Conservation (phyloP, 345 rosid species). For the Chamaenerion angustifolium region DNA sequence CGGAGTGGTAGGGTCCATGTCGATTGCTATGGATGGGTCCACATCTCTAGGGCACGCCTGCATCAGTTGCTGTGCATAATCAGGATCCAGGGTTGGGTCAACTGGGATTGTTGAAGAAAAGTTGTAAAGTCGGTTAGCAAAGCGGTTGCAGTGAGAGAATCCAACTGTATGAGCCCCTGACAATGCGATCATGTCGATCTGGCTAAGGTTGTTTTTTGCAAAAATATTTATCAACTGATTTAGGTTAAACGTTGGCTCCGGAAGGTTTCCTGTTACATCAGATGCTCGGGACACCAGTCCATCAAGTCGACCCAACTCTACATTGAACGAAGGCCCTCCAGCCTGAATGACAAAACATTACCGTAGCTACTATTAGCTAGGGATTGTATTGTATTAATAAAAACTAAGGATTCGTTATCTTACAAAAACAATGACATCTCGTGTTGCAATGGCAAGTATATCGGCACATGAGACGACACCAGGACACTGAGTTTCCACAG, state of each 20-base stretch:
- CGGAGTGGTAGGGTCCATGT: constrained; percentile 51
- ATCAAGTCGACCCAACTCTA: constrained; percentile 78
- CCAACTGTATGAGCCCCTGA: constrained; percentile 91
- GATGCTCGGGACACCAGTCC: constrained; percentile 55
- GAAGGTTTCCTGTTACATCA: constrained; percentile 50
- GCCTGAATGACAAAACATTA: too few relatives aligned
- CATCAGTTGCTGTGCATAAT: constrained; percentile 48
- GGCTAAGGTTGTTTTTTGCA: constrained; percentile 35
- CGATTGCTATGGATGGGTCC: constrained; percentile 35
- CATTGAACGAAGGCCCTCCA: constrained; percentile 59
- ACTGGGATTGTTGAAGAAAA: constrained; percentile 37
- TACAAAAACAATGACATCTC: constrained; percentile 78
- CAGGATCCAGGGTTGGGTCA: constrained; percentile 51
- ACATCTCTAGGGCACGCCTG: constrained; percentile 31
- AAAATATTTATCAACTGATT: constrained; percentile 34
- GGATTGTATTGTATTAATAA: too few relatives aligned
- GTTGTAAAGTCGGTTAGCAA: constrained; percentile 47
- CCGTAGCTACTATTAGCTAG: too few relatives aligned
- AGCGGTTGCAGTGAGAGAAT: constrained; percentile 69
- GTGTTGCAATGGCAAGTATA: constrained; percentile 57
- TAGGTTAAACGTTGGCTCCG: constrained; percentile 44
- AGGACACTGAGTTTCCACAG: constrained; percentile 57
- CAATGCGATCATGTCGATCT: constrained; percentile 72
- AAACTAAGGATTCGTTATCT: too few relatives aligned
- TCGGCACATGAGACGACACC: constrained; percentile 80